These are phyloP conservation scores for Pythium biforme DNA, from an alignment of 352 stramenopile species.

Conservation along the genomic window DNA sequence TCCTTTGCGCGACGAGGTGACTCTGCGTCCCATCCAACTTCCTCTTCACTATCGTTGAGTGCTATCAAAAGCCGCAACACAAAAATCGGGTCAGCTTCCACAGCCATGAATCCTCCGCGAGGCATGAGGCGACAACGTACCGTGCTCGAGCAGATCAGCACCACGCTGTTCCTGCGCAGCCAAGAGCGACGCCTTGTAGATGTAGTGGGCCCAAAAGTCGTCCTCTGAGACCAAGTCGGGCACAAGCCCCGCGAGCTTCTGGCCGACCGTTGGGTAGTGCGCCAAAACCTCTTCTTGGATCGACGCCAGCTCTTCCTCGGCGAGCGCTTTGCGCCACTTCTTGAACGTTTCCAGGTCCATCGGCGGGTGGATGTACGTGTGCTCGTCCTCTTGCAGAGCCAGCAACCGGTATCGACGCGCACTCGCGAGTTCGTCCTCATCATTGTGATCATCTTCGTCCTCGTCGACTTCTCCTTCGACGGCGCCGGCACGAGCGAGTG, in stretches of 20 bases:
- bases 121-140: no score
- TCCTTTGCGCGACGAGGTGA: constrained; percentile 38
- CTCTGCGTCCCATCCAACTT: constrained; percentile 67
- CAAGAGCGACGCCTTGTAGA: constrained; percentile 73
- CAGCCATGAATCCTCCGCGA: no score
- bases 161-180: constrained; percentile 66
- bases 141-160: constrained; percentile 61
- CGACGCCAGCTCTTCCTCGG: constrained; percentile 35
- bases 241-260: constrained; percentile 61
- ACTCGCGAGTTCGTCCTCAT: constrained; percentile 41
- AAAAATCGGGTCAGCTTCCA: neutral
- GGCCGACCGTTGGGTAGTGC: constrained; percentile 57
- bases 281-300: constrained; percentile 57
- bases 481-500: constrained; percentile 32
- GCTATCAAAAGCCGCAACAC: no score
- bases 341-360: constrained; percentile 60
- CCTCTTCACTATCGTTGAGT: constrained; percentile 64
- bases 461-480: constrained; percentile 35
- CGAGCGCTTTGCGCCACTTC: constrained; percentile 49
- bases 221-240: constrained; percentile 45
- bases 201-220: constrained; percentile 68
- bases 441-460: constrained; percentile 28
- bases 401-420: constrained; percentile 56
- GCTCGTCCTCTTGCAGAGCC: constrained; percentile 61
- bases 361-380: constrained; percentile 62